Base-by-base conservation (phyloP, 495 filamentous ascomycete genomes). In the Durotheca rogersii region DNA sequence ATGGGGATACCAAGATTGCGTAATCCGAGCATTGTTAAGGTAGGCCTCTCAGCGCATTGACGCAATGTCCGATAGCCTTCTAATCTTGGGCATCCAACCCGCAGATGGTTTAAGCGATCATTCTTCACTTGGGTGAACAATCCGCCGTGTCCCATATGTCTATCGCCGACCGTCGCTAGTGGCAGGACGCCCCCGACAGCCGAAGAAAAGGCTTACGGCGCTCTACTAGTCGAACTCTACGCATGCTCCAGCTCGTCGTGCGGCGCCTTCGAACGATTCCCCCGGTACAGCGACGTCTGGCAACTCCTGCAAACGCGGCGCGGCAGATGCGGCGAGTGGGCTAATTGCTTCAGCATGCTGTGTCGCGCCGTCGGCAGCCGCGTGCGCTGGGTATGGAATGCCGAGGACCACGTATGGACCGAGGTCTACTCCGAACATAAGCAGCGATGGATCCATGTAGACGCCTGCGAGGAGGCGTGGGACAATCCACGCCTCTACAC, bases 51-150 rank as follows among this genome's bases (percentile, higher is more conserved):
- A 41, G 16, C 4, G 14, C 11, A 19, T 55, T 16, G 1, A 15
- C 1, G 12, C 11, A 27, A 34, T 51, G 15, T 30, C 7, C 9
- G 12, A 18, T 20, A 17, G 17, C 38, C 33, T 56, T 58, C 67
- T 69, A 46, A 72, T 48, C 41, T 50, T 39, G 35, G 34, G 29
- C n/a, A 23, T 31, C 19, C 10, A 41, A 23, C 45, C 33, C 29
- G 50, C 50, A 95, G 90, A 70, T 99, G 93, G 94, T 99, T 96
- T 74, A 92, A 89, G 70, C 78, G 86, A 38, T 81, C 84, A 7
- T 98, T 97, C 72, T 99, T 99, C 72, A 82, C 86, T 45, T 99
- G 89, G 81, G 88, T 99, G 58, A 94, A 95, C 71, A 96, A 97
- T 62, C 93, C 93, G 0, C 78, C 83, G 16, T 99, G 93, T 70